Percentiles rank a stretch among this genome's conserved stretches.
phyloP scores from a whole-genome alignment of 805 yeast genomes.

The Torulaspora maleeae region DNA sequence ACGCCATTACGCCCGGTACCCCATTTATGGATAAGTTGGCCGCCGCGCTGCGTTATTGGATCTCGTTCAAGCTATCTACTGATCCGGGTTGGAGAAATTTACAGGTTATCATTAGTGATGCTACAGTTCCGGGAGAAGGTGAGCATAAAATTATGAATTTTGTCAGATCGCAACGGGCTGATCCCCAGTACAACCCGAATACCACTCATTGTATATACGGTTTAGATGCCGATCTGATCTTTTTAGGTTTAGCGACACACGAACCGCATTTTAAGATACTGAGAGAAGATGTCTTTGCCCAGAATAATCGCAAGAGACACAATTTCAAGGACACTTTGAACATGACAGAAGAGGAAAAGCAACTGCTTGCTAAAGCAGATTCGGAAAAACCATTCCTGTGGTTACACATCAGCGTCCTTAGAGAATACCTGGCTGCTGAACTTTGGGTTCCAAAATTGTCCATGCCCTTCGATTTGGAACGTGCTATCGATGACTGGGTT shows the following conservation, averaged over 20 bases:
- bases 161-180: slow-evolving; percentile 82
- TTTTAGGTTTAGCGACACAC: slow-evolving; percentile 93
- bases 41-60: slow-evolving; percentile 80
- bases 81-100: slow-evolving; percentile 93
- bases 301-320: slow-evolving; percentile 43
- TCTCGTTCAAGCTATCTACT: slow-evolving; percentile 74
- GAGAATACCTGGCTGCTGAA: slow-evolving; percentile 87
- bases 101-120: slow-evolving; percentile 89
- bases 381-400: slow-evolving; percentile 80
- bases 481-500: slow-evolving; percentile 98
- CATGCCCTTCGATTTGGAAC: slow-evolving; percentile 78
- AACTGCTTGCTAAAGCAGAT: slow-evolving; percentile 35
- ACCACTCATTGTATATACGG: slow-evolving; percentile 97
- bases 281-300: slow-evolving; percentile 95
- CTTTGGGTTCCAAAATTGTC: slow-evolving; percentile 63
- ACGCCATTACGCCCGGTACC: slow-evolving; percentile 97
- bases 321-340: slow-evolving; percentile 34
- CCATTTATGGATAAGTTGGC: slow-evolving; percentile 95
- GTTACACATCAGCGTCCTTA: slow-evolving; percentile 80
- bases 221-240: slow-evolving; percentile 94
- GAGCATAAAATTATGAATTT: slow-evolving; percentile 98
- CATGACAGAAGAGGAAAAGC: slow-evolving; percentile 57
- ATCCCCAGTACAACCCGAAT: slow-evolving; percentile 84
- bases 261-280: slow-evolving; percentile 94
- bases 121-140: slow-evolving; percentile 98